Evolutionary conservation across 192 early-diverging fungal species (phyloP).

Genomic region (Rhizoclosmatium sp.): DNA sequence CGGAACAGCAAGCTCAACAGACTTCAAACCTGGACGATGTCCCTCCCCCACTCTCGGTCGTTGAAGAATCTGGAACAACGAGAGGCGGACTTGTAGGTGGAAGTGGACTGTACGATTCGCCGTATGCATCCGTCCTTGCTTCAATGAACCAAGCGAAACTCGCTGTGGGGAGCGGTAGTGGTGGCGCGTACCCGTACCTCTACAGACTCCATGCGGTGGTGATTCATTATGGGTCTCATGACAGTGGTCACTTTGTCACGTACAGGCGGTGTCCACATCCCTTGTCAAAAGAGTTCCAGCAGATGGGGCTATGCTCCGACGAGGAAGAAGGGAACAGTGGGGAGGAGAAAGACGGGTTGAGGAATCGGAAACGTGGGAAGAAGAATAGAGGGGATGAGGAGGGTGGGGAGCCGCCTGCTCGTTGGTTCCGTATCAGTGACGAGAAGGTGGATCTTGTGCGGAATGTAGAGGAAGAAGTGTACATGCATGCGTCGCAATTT

Average conservation of each 20-base stretch:
- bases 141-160: background rate
- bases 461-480: slow-evolving; percentile 53
- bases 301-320: background rate
- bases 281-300: slow-evolving; percentile 20
- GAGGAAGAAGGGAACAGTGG: background rate
- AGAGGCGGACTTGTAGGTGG: slow-evolving; percentile 4
- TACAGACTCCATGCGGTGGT: slow-evolving; percentile 84
- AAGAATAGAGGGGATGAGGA: background rate
- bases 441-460: slow-evolving; percentile 51
- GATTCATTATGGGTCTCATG: slow-evolving; percentile 84
- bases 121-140: background rate
- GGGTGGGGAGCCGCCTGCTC: slow-evolving; percentile 38
- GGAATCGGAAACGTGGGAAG: slow-evolving; percentile 13
- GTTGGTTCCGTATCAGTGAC: slow-evolving; percentile 78
- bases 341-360: background rate
- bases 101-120: background rate
- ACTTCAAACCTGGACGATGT: background rate
- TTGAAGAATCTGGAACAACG: background rate
- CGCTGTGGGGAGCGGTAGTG: background rate
- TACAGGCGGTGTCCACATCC: slow-evolving; percentile 66
- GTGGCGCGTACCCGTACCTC: slow-evolving; percentile 40
- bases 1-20: background rate
- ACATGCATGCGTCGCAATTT: slow-evolving; percentile 48
- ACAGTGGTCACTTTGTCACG: slow-evolving; percentile 90
- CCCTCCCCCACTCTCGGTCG: slow-evolving; percentile 17